Conservation (phyloP, 177 flowering plant species). For the Tripterygium wilfordii region DNA sequence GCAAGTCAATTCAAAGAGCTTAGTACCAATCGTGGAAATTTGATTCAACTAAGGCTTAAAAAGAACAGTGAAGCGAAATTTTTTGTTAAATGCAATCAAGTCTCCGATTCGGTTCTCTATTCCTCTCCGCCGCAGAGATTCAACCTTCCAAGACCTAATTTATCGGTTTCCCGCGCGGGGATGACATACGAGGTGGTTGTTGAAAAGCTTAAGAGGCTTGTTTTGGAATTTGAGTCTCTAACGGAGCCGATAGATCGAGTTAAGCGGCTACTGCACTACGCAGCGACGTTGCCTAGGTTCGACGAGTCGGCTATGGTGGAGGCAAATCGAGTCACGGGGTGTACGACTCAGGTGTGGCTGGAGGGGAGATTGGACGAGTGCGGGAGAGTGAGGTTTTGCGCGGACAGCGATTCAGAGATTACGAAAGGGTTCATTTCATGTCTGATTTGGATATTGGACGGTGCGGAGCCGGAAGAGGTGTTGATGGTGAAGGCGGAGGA, state of each 20-base stretch:
- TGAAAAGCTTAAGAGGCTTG: background rate
- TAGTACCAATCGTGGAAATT: no score
- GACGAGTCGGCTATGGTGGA: conserved; percentile 35
- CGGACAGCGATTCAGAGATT: conserved; percentile 90
- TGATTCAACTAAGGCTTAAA: no score
- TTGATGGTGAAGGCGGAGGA: conserved; percentile 58
- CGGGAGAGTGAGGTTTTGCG: conserved; percentile 58
- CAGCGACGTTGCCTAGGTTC: background rate
- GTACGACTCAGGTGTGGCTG: conserved; percentile 90
- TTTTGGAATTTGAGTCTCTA: background rate
- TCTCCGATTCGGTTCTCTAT: background rate
- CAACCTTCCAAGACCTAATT: background rate
- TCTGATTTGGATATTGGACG: conserved; percentile 61
- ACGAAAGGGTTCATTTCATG: conserved; percentile 75
- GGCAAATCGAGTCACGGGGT: conserved; percentile 75
- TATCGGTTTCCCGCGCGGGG: background rate
- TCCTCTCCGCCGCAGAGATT: background rate
- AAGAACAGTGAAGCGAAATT: background rate
- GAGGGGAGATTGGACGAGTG: conserved; percentile 42
- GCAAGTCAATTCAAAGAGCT: no score
- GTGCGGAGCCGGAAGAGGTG: conserved; percentile 70
- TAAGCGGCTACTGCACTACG: conserved; percentile 1
- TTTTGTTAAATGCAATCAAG: background rate
- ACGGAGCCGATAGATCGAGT: conserved; percentile 2
- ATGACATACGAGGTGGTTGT: no score